Conservation (phyloP, 164 flowering plant genomes). For the Nelumbo lutea region DNA sequence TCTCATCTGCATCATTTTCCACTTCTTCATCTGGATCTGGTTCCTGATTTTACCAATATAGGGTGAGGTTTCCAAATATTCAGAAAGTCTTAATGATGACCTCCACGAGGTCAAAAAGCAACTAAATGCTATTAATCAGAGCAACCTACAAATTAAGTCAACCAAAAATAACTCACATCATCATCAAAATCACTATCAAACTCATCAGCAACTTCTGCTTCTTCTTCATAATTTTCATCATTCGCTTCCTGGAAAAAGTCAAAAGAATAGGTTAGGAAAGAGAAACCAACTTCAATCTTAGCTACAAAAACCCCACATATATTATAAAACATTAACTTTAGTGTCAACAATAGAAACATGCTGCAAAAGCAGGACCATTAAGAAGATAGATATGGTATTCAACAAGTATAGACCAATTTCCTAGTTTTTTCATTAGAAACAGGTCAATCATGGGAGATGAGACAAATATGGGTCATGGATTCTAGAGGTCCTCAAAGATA, state of each 20-base stretch:
- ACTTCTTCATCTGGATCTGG: slow-evolving; percentile 83
- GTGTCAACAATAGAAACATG: background rate
- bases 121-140: background rate
- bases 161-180: slow-evolving; percentile 52
- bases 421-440: too few species aligned
- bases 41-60: slow-evolving; percentile 44
- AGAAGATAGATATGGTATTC: too few species aligned
- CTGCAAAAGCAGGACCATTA: background rate
- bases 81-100: background rate
- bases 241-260: slow-evolving; percentile 57
- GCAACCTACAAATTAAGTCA: background rate
- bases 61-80: slow-evolving; percentile 3
- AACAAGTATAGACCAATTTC: background rate
- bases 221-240: slow-evolving; percentile 74
- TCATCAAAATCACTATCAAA: slow-evolving; percentile 96
- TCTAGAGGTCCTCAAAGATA: too few species aligned
- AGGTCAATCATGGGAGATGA: too few species aligned
- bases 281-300: background rate
- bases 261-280: background rate
- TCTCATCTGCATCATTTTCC: slow-evolving; percentile 63
- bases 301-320: background rate
- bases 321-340: background rate
- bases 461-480: too few species aligned
- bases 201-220: slow-evolving; percentile 80
- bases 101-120: background rate